phyloP scores from a whole-genome alignment of 106 monocot species.

The Dioscorea dumetorum region DNA sequence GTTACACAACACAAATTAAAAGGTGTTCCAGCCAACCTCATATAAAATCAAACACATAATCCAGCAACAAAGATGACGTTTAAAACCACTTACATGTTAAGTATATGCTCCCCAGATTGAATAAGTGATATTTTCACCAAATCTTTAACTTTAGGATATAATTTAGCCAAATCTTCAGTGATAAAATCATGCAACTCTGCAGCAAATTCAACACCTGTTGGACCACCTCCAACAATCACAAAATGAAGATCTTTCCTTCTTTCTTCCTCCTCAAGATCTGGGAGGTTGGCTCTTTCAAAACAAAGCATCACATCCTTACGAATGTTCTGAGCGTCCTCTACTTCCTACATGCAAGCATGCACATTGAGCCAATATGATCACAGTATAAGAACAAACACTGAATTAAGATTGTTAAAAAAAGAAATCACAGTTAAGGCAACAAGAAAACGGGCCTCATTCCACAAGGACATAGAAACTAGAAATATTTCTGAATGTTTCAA shows the following conservation, averaged over 20 bases:
- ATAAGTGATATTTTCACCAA: conserved; percentile 54
- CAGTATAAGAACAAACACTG: neutral
- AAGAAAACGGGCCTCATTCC: neutral
- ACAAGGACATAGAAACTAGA: too few relatives aligned
- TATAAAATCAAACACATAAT: too few relatives aligned
- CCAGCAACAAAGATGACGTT: too few relatives aligned
- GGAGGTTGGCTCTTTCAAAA: conserved; percentile 60
- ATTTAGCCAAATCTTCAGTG: conserved; percentile 42
- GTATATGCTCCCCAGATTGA: conserved; percentile 55
- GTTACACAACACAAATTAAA: too few relatives aligned
- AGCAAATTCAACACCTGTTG: conserved; percentile 78
- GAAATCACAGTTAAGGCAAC: neutral
- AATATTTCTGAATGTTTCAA: too few relatives aligned
- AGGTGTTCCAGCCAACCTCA: too few relatives aligned
- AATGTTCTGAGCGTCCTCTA: conserved; percentile 65
- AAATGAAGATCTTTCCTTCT: conserved; percentile 51
- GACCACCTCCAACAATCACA: conserved; percentile 66
- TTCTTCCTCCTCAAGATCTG: conserved; percentile 41
- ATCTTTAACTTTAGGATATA: conserved; percentile 40
- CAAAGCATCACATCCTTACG: conserved; percentile 44
- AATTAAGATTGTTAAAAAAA: neutral
- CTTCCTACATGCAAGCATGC: conserved; percentile 33
- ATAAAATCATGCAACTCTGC: conserved; percentile 78
- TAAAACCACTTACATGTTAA: conserved; percentile 40
- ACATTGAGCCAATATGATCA: too few relatives aligned